Base-by-base conservation (phyloP, 805 yeast genomes). In the Komagataella mondaviorum region DNA sequence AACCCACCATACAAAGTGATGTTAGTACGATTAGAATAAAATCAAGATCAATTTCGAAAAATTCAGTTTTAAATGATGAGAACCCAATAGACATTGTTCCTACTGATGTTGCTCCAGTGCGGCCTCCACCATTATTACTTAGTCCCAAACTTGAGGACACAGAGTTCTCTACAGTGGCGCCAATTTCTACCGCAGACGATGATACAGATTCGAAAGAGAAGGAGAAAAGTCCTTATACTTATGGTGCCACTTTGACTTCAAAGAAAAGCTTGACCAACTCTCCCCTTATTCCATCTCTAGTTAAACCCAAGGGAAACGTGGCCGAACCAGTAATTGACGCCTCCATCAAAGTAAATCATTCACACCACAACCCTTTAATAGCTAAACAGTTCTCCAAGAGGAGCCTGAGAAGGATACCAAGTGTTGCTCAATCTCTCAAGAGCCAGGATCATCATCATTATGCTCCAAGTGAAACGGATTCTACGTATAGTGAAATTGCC, bases 381-480 rank as follows among this genome's bases (percentile, higher is more conserved):
- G 39, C 39, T 30, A 30, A 30, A 14, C 39, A 30, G n/a, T 30
- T 30, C 8, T 30, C 39, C n/a, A 30, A 30, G n/a, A 30, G 39
- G 8, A 30, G 39, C 39, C 39, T 36, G 6, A 22, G 48, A 17
- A 23, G 53, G 20, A 45, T 48, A 18, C 53, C 53, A 12, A 51
- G 53, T 10, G 45, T 51, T 16, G 48, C 53, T 6, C 45, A 46
- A 22, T 51, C 53, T 20, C 20, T 48, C 2, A 17, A n/a, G 20
- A 51, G 46, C 46, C 45, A 24, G n/a, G 45, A 22, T 8, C 16
- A 20, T 8, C 16, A 20, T 8, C 17, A n/a, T 17, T 17, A n/a
- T 23, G 14, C 10, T 43, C 50, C 44, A 18, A 49, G 43, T 20
- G 53, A 51, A 24, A 16, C 53, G 10, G 53, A 51, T 17, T 51